Percentiles rank a stretch among this genome's conserved stretches.
These are phyloP conservation scores for Zizania latifolia DNA, from an alignment of 176 grass and related monocot genomes.

Conservation along the genomic window DNA sequence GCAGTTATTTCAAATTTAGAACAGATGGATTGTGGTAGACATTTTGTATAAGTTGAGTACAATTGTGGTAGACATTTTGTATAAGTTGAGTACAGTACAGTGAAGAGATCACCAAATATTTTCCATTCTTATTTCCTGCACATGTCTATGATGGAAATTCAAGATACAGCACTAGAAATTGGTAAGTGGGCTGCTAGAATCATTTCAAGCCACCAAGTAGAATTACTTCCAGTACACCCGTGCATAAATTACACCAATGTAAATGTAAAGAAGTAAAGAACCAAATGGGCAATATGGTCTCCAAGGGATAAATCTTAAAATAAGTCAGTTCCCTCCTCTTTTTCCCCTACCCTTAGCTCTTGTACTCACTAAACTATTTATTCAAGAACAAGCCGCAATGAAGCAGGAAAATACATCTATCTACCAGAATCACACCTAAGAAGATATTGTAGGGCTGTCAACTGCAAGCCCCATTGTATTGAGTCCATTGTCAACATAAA, in stretches of 20 bases:
- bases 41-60: too few species aligned
- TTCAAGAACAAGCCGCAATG: conserved; percentile 27
- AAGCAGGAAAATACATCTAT: conserved; percentile 2
- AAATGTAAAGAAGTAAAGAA: too few species aligned
- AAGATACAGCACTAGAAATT: neutral
- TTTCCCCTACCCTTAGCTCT: conserved; percentile 12
- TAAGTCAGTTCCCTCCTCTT: neutral
- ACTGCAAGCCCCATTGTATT: conserved; percentile 79
- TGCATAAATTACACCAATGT: conserved; percentile 5
- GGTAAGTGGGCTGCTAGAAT: neutral
- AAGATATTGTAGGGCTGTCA: conserved; percentile 61
- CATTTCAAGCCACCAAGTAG: neutral
- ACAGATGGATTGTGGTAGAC: too few species aligned
- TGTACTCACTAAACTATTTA: conserved; percentile 33
- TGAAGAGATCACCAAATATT: neutral
- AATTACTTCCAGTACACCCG: neutral
- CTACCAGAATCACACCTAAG: conserved; percentile 25
- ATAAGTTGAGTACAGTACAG: neutral
- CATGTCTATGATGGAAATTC: neutral
- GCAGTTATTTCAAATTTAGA: too few species aligned
- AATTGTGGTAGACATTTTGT: too few species aligned
- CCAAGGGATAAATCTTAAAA: neutral
- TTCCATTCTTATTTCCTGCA: neutral
- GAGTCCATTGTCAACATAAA: conserved; percentile 91
- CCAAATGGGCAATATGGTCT: neutral